Evolutionary conservation across 306 rosid species (phyloP), one percentile per base, ranked within the genome.

Genomic region (Quillaja saponaria): DNA sequence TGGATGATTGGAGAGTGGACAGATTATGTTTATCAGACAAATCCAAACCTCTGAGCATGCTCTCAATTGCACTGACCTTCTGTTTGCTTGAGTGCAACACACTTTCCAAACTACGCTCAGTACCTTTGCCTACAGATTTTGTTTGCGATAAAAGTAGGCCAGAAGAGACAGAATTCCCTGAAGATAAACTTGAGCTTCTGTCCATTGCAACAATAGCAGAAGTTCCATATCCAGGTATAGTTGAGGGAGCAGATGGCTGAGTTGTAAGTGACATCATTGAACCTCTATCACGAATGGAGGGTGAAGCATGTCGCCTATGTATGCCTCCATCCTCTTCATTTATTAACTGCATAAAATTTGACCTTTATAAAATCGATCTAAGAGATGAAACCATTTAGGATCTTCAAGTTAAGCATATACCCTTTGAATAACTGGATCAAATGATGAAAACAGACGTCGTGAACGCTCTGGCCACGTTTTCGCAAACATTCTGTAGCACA

Each of bases 401-500:
- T 8, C 66, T 74, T 55, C 52, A 42, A 49, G 58, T 57, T 59
- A 45, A 17, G 53, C 20, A 54, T 16, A 57, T 87, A 94, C 99
- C 96, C 99, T 85, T 77, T 94, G 99, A 78, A 94, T 94, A 69
- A 84, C 95, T 34, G 86, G 88, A 67, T 94, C 99, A 78, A 94
- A 90, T 39, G 84, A 84, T 9, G 82, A 90, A 84, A 94, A 90
- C 69, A 94, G 64, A 25, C 88, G 95, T 28, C 88, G 69, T 39
- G 96, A 87, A 56, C 91, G 96, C 58, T 94, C 99, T 9, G 97
- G 97, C 99, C 99, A 94, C 41, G 99, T 90, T 84, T 94, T 94
- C 49, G 97, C 81, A 57, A 83, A 94, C 95, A 94, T 84, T 81
- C 99, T 83, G 77, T 90, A 94, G 71, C 96, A 85, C 92, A 90